A percentile compares a stretch with the other conserved stretches of the same genome.
Conservation (phyloP, 768 basidiomycete genomes). For the Auriscalpium microsporum region DNA sequence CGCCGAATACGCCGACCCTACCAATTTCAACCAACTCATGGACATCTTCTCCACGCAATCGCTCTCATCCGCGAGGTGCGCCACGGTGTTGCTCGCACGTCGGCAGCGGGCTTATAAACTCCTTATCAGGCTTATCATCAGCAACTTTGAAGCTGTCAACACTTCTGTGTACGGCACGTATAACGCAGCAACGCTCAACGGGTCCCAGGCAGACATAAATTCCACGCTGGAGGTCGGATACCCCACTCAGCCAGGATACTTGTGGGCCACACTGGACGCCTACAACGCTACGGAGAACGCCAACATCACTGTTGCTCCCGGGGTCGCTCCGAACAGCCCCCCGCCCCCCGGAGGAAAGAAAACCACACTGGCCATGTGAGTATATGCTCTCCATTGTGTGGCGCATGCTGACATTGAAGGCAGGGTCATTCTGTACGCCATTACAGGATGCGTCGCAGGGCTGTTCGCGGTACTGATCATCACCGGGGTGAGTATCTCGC, state of each 20-base stretch:
- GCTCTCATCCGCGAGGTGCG: conserved; percentile 44
- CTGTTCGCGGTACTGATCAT: conserved; percentile 81
- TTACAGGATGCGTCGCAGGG: conserved; percentile 82
- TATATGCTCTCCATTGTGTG: conserved; percentile 1
- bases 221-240: conserved; percentile 33
- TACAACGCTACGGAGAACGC: conserved; percentile 46
- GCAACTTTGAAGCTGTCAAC: conserved; percentile 51
- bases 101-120: conserved; percentile 22
- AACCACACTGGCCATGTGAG: conserved; percentile 63
- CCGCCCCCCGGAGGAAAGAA: background rate
- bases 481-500: conserved; percentile 52
- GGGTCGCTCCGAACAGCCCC: conserved; percentile 16
- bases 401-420: conserved; percentile 2
- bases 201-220: conserved; percentile 34
- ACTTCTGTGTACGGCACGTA: conserved; percentile 44
- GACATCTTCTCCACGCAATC: conserved; percentile 72
- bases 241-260: conserved; percentile 45
- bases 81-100: background rate
- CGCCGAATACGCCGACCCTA: conserved; percentile 53
- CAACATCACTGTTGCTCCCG: conserved; percentile 18
- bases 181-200: conserved; percentile 57
- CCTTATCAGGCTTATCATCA: conserved; percentile 37
- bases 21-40: conserved; percentile 60
- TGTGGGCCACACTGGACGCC: conserved; percentile 63
- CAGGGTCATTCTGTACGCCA: conserved; percentile 79